Conservation (phyloP, 257 asterid species). For the Pogostemon cablin region DNA sequence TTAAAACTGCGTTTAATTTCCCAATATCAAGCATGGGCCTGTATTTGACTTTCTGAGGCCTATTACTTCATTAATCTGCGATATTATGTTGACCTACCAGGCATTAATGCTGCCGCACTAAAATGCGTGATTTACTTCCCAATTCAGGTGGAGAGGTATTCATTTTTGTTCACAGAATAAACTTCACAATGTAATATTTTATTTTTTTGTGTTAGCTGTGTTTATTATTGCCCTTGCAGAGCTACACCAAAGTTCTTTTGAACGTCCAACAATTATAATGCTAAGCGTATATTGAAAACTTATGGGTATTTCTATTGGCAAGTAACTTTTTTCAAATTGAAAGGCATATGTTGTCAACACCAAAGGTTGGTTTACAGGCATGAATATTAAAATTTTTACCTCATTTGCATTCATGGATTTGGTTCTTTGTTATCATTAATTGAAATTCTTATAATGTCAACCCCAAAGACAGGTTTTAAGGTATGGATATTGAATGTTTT, state of each 20-base stretch:
- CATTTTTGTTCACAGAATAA: not conserved
- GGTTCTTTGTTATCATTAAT: not conserved
- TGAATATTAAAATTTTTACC: not conserved
- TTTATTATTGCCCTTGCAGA: slow-evolving; percentile 72
- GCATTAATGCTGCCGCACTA: slow-evolving; percentile 88
- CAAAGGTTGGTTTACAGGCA: slow-evolving; percentile 45
- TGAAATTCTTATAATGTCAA: too few relatives aligned
- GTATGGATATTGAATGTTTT: too few relatives aligned
- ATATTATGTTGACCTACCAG: slow-evolving; percentile 80
- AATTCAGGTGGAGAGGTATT: slow-evolving; percentile 50
- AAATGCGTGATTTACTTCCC: slow-evolving; percentile 86
- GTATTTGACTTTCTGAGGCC: slow-evolving; percentile 62
- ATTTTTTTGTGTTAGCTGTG: slow-evolving; percentile 51
- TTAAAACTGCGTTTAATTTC: slow-evolving; percentile 14
- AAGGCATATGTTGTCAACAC: slow-evolving; percentile 66
- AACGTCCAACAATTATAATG: slow-evolving; percentile 70
- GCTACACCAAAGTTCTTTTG: slow-evolving; percentile 76
- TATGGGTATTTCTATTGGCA: slow-evolving; percentile 67
- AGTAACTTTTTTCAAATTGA: slow-evolving; percentile 72
- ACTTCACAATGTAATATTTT: too few relatives aligned
- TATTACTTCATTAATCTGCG: slow-evolving; percentile 55
- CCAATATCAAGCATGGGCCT: slow-evolving; percentile 58
- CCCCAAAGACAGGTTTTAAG: too few relatives aligned
- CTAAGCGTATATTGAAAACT: slow-evolving; percentile 74
- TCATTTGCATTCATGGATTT: not conserved